phyloP scores from a whole-genome alignment of 2,329 filamentous ascomycete genomes.

The Zymoseptoria ardabiliae region DNA sequence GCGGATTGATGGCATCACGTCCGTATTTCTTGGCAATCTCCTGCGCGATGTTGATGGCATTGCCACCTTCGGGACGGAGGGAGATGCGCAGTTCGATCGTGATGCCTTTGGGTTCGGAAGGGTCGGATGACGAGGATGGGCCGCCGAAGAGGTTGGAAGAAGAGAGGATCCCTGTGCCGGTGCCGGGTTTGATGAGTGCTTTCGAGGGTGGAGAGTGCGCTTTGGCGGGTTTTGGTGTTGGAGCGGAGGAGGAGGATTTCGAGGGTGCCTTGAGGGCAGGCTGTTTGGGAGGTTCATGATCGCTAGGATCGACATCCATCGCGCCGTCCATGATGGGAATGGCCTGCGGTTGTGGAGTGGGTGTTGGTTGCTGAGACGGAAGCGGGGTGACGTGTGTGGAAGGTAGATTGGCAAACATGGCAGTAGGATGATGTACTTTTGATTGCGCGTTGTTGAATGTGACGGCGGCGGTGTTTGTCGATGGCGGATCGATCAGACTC shows the following conservation, averaged over 20 bases:
- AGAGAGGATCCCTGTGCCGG: slow-evolving; percentile 55
- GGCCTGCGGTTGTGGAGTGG: slow-evolving; percentile 3
- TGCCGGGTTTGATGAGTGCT: slow-evolving; percentile 29
- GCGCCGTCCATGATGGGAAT: slow-evolving; percentile 20
- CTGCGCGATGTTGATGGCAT: slow-evolving; percentile 91
- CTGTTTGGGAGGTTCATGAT: slow-evolving; percentile 9
- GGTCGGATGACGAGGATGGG: slow-evolving; percentile 39
- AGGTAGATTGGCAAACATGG: background rate
- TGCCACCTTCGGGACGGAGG: slow-evolving; percentile 73
- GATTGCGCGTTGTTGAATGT: slow-evolving; percentile 17
- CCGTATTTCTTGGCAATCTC: slow-evolving; percentile 91
- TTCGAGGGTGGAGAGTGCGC: slow-evolving; percentile 43
- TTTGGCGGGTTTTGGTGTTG: slow-evolving; percentile 36
- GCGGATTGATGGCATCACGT: slow-evolving; percentile 86
- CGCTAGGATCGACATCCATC: slow-evolving; percentile 25
- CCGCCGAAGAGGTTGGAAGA: slow-evolving; percentile 55
- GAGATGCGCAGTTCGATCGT: slow-evolving; percentile 81
- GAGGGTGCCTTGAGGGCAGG: slow-evolving; percentile 17
- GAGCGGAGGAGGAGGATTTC: slow-evolving; percentile 22
- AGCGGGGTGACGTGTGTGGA: background rate
- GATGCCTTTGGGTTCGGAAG: slow-evolving; percentile 46
- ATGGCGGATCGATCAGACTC: slow-evolving; percentile 71
- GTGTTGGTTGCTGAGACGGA: slow-evolving; percentile 9
- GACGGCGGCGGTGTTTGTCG: slow-evolving; percentile 5
- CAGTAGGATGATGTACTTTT: slow-evolving; percentile 13